Evolutionary conservation across 345 rosid genomes (phyloP), one percentile per base, ranked within the genome.

Genomic region (Boechera retrofracta): DNA sequence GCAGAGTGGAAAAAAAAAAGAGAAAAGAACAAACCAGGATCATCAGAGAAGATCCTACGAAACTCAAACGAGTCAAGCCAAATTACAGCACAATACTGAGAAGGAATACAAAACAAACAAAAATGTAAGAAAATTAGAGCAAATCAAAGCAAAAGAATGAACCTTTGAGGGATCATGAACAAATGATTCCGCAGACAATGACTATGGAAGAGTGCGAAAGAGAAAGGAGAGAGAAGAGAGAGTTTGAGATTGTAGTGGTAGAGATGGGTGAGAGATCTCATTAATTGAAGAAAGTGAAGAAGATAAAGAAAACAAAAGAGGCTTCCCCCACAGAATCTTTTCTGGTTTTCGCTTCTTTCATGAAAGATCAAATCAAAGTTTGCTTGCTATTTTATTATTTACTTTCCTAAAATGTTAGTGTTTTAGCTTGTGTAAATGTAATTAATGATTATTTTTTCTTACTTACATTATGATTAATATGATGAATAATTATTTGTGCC

Each of bases 241-340:
- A 59, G 73, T 41, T 12, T 11, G 51, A 29, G 81, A 70, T 66
- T 15, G 60, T 44, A 16, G 67, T 36, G 1, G 36, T n/a, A 64
- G 74, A 48, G 73, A 75, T 69, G 82, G 85, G 79, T 81, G 82
- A 72, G 81, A 83, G 81, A 82, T 60, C 72, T 78, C 86, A 83
- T 85, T 81, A 42, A 82, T 70, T 79, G 80, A 81, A 29, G 59
- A 72, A 64, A 76, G 70, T 69, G 65, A 55, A 47, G 32, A 52
- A 56, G 44, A 67, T 31, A 47, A 39, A 24, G 28, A 68, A 52
- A 68, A 42, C 73, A 69, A 63, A 49, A 54, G 21, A 71, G 48
- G 41, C 62, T 68, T 56, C 48, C 81, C 77, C 77, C 39, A 72
- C 81, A 72, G 64, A 78, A 73, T 79, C 74, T 73, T 72, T 66